A percentile compares a stretch with the other conserved stretches of the same genome.
Conservation (phyloP, 2,329 filamentous ascomycete genomes). For the Penicillium sp. region DNA sequence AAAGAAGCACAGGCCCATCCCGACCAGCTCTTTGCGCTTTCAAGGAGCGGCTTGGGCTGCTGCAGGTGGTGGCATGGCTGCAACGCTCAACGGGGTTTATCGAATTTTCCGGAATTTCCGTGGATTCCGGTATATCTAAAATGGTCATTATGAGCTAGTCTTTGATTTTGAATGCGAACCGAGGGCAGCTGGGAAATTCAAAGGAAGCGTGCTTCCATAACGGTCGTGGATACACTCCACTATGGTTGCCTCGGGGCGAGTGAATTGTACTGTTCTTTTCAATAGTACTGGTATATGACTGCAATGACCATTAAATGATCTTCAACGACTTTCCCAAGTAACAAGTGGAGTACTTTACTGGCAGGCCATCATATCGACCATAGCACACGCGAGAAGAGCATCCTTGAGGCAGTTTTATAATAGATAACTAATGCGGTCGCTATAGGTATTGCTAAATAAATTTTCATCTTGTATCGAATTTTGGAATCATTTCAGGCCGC, state of each 20-base stretch:
- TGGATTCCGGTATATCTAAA: conserved; percentile 20
- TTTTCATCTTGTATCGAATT: too few relatives aligned
- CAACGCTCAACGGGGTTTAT: conserved; percentile 21
- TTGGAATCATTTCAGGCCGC: too few relatives aligned
- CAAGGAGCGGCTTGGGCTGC: conserved; percentile 22
- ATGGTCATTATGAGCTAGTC: neutral
- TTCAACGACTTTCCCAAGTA: too few relatives aligned
- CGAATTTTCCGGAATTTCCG: conserved; percentile 21
- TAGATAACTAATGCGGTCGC: too few relatives aligned
- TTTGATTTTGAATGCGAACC: too few relatives aligned
- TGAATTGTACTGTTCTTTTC: neutral
- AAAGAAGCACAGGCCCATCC: conserved; percentile 10
- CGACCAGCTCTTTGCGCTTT: conserved; percentile 15
- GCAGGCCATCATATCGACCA: too few relatives aligned
- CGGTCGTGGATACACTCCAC: neutral
- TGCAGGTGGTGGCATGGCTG: conserved; percentile 22
- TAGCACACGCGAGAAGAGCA: too few relatives aligned
- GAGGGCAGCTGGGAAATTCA: neutral
- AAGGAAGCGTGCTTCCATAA: neutral
- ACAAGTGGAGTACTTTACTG: too few relatives aligned
- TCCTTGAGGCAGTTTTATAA: too few relatives aligned
- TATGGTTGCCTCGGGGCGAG: neutral
- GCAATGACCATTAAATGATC: too few relatives aligned
- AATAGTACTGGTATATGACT: too few relatives aligned
- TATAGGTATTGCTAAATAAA: too few relatives aligned